Evolutionary conservation across 1,284 basidiomycete genomes (phyloP), one percentile per base, ranked within the genome.

Genomic region (Trichosporon sp.): DNA sequence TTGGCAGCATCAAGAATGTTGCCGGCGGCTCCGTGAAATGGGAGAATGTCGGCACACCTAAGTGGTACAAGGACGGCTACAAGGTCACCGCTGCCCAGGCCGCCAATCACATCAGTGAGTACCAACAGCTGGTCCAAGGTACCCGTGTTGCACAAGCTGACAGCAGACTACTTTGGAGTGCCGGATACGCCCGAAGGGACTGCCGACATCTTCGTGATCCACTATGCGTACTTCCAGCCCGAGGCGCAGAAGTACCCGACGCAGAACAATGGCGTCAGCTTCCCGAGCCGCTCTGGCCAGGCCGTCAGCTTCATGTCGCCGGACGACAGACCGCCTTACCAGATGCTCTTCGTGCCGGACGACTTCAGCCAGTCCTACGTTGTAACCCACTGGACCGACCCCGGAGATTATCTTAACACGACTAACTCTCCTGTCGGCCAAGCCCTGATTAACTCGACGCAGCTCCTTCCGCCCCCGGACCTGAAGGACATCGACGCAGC

Each of bases 271-370:
- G 81, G 80, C 29, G 84, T 65, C n/a, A 71, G 83, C 7, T 90
- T 94, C 86, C 92, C 92, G 13, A 85, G 85, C 58, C 81, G 83
- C 2, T 86, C 90, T 70, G 92, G 92, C 23, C 86, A 89, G 76
- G 84, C 88, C 2, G 82, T 89, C 6, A 89, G 88, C 6, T 87
- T 94, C 82, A 93, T 92, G 84, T 82, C 86, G 70, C 77, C 81
- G 9, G 66, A 73, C 36, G 85, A 85, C 56, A 86, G 84, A 73
- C 70, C 71, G 83, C 90, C 91, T 72, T 84, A 88, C 72, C 87
- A 90, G 75, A 90, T 92, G 77, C 89, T 89, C 2, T 95, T 88
- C 80, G 85, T 95, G 63, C 92, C 92, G 36, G 85, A 89, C 76
- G 90, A 92, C 73, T 87, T 87, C 61, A 89, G 88, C 10, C 83